Base-by-base conservation (phyloP, 2,329 filamentous ascomycete genomes). In the Thielaviopsis euricoi region DNA sequence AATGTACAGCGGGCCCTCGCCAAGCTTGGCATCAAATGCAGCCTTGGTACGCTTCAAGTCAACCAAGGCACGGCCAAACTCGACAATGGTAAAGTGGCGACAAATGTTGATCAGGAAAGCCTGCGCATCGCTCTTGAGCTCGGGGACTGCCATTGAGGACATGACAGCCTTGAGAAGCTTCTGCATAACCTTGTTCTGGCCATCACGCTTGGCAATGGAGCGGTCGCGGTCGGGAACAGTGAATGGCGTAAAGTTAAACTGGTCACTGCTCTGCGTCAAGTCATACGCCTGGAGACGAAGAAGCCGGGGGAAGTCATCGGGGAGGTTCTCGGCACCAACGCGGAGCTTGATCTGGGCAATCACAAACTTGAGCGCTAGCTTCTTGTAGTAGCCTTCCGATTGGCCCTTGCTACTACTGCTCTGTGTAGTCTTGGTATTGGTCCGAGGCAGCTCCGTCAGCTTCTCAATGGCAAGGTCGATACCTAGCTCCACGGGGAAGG, bases 241-340 rank as follows among this genome's bases (percentile, higher is more conserved):
- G 61, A 95, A 83, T 1, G 82, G 73, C 59, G 85, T 78, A 58
- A 85, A 77, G 59, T 87, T 85, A 56, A 79, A 79, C 54, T 89
- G 83, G 57, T 81, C 79, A 64, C 88, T 91, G 62, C 80, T 80
- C 10, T 81, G 78, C 23, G 87, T 73, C 3, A 97, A 73, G 65
- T 98, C 93, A 65, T 95, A 87, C 0, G 89, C 90, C 68, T 97
- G 88, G 5, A 97, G 77, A 40, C 93, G 85, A 52, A 99, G 79
- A 9, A 94, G 76, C 51, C 87, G 81, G 3, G 88, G 83, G 62
- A 97, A 80, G 62, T 98, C 91, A 7, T 98, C 93, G 0, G 91
- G 91, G 13, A 97, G 74, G 64, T 79, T 85, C 66, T 98, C 93
- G 61, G 82, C 82, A 3, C 93, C 93, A 59, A 98, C 86, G 57